Percentiles rank a stretch among this genome's conserved stretches.
Evolutionary conservation across 768 basidiomycete species (phyloP).

Genomic region (Mycena venus): DNA sequence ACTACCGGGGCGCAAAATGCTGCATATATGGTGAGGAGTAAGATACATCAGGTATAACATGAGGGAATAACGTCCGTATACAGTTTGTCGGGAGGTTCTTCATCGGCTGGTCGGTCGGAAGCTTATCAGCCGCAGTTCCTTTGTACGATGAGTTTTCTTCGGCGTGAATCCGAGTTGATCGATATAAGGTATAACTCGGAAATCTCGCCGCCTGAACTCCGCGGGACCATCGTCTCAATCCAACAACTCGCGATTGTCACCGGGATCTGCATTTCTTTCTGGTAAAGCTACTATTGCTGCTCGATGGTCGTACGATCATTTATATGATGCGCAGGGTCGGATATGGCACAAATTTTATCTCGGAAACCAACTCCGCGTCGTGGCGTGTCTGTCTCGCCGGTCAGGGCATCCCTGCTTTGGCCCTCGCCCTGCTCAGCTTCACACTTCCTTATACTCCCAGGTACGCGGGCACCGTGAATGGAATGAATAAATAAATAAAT

Average conservation of each 20-base stretch:
- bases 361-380: constrained; percentile 35
- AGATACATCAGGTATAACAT: neutral
- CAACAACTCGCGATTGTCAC: constrained; percentile 51
- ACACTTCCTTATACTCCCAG: constrained; percentile 58
- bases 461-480: too few relatives aligned
- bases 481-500: too few relatives aligned
- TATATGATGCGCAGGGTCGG: constrained; percentile 27
- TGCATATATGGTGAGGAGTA: constrained; percentile 29
- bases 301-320: neutral
- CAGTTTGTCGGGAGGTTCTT: constrained; percentile 61
- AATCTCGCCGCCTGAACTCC: constrained; percentile 53
- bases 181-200: constrained; percentile 50
- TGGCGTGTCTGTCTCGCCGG: constrained; percentile 52
- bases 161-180: constrained; percentile 36
- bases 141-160: constrained; percentile 34
- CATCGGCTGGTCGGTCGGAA: constrained; percentile 72
- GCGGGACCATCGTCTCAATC: constrained; percentile 51
- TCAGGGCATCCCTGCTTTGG: constrained; percentile 54
- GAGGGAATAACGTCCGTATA: neutral
- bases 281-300: neutral
- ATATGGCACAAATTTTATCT: constrained; percentile 38
- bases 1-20: constrained; percentile 37
- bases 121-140: constrained; percentile 54
- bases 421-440: constrained; percentile 39
- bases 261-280: constrained; percentile 43